A percentile compares a stretch with the other conserved stretches of the same genome.
These are phyloP conservation scores for Inosperma sp. DNA, from an alignment of 768 basidiomycete species.

Conservation along the genomic window DNA sequence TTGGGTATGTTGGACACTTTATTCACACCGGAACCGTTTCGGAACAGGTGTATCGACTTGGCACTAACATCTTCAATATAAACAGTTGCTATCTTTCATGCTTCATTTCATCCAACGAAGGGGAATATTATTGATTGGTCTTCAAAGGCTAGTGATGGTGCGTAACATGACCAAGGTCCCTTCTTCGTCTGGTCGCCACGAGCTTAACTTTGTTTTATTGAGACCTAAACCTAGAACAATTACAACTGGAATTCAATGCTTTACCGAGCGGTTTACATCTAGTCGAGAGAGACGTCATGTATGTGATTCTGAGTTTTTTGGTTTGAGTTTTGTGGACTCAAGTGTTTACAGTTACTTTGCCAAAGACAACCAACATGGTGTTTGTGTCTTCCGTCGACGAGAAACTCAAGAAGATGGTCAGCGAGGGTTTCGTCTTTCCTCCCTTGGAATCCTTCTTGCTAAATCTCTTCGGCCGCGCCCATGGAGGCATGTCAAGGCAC, in stretches of 20 bases:
- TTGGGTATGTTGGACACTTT: slow-evolving; percentile 37
- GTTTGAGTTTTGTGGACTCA: not conserved
- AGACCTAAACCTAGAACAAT: slow-evolving; percentile 62
- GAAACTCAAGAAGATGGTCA: slow-evolving; percentile 67
- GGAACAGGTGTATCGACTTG: not conserved
- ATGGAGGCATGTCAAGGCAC: slow-evolving; percentile 63
- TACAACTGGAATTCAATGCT: slow-evolving; percentile 66
- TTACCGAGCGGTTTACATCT: slow-evolving; percentile 80
- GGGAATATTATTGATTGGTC: slow-evolving; percentile 82
- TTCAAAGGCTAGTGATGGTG: slow-evolving; percentile 64
- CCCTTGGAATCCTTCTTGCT: slow-evolving; percentile 69
- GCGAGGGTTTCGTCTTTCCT: slow-evolving; percentile 75
- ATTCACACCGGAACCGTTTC: not conserved
- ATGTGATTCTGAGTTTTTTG: slow-evolving; percentile 24
- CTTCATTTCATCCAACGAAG: slow-evolving; percentile 79
- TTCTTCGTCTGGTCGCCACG: not conserved
- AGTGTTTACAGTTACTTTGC: slow-evolving; percentile 57
- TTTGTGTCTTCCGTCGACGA: slow-evolving; percentile 69
- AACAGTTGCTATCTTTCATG: slow-evolving; percentile 77
- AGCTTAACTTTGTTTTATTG: slow-evolving; percentile 4
- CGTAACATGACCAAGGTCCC: slow-evolving; percentile 10
- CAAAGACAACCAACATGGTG: slow-evolving; percentile 62
- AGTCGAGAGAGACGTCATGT: slow-evolving; percentile 78
- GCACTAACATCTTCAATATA: not conserved
- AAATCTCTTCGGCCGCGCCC: slow-evolving; percentile 64